These are phyloP conservation scores for Clavulina sp. DNA, from an alignment of 768 basidiomycete species.

Conservation along the genomic window DNA sequence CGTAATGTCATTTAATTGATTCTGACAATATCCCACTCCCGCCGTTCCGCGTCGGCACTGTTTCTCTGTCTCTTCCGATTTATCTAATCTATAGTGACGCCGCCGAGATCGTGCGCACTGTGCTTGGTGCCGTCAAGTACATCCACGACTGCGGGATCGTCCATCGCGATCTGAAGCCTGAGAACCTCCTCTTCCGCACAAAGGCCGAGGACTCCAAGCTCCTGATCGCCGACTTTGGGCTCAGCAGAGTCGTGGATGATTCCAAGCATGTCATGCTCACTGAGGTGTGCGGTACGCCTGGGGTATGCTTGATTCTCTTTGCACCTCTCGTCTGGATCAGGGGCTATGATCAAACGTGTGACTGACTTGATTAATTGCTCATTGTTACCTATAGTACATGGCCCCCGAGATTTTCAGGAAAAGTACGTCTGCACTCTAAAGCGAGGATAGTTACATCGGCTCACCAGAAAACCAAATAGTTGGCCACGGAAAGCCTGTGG, in stretches of 20 bases:
- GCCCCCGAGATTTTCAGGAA: conserved; percentile 94
- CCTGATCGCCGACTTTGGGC: conserved; percentile 94
- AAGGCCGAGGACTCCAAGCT: conserved; percentile 81
- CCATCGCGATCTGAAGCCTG: conserved; percentile 92
- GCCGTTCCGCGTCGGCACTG: not conserved
- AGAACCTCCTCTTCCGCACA: conserved; percentile 90
- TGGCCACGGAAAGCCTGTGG: conserved; percentile 89
- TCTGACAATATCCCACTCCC: not conserved
- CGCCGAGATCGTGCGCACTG: conserved; percentile 69
- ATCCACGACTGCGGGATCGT: conserved; percentile 87
- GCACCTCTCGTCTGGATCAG: conserved; percentile 6
- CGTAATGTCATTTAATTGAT: not conserved
- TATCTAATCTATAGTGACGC: conserved; percentile 47
- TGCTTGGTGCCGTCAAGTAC: conserved; percentile 75
- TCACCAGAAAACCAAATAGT: conserved; percentile 24
- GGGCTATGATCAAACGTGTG: not conserved
- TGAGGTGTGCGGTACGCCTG: conserved; percentile 91
- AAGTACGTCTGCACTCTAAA: conserved; percentile 27
- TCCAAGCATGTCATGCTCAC: conserved; percentile 75
- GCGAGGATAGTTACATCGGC: not conserved
- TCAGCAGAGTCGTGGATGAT: conserved; percentile 80
- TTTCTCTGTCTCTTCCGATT: not conserved
- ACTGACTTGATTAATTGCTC: not conserved
- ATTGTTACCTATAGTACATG: conserved; percentile 45
- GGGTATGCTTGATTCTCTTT: conserved; percentile 25